Evolutionary conservation across 495 filamentous ascomycete species (phyloP), one percentile per base, ranked within the genome.

Genomic region (Penicillium subrubescens): DNA sequence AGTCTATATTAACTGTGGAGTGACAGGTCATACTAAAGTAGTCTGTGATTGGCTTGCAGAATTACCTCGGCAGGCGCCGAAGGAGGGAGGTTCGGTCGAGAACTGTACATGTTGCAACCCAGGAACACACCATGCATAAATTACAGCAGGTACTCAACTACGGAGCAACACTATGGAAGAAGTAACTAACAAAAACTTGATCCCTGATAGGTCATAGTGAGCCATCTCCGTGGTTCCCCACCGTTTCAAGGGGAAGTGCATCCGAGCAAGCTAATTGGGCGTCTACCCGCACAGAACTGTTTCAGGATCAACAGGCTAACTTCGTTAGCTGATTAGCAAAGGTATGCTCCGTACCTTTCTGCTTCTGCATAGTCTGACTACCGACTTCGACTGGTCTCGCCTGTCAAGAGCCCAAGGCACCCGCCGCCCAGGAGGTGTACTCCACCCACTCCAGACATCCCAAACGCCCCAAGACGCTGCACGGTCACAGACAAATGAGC

Each of bases 401-500:
- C 60, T 66, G 61, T 65, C 62, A 64, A 44, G 29, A 44, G n/a
- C 53, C 59, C 56, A 31, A 58, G 23, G 58, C 61, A 57, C 31
- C 31, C 31, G 31, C 31, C 63, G 64, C 68, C 51, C 61, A 70
- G 60, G 50, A 50, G 60, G 33, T 27, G n/a, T 33, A 53, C 50
- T 31, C 43, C 37, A 34, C 34, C n/a, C 53, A 56, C 53, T 56
- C n/a, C 31, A 25, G 39, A 41, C 56, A 58, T 15, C 29, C 34
- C 29, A 41, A 35, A 58, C 56, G 23, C 35, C 39, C 31, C 25
- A 41, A 65, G 48, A 66, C 63, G 50, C 43, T 43, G 44, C 64
- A 21, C 25, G 19, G 70, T 73, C 55, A 60, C 65, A 73, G 60
- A 68, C 59, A 70, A 63, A 71, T 73, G 68, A 65, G n/a, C 39